phyloP scores from a whole-genome alignment of 2,329 filamentous ascomycete genomes.

The Davidsoniella virescens region DNA sequence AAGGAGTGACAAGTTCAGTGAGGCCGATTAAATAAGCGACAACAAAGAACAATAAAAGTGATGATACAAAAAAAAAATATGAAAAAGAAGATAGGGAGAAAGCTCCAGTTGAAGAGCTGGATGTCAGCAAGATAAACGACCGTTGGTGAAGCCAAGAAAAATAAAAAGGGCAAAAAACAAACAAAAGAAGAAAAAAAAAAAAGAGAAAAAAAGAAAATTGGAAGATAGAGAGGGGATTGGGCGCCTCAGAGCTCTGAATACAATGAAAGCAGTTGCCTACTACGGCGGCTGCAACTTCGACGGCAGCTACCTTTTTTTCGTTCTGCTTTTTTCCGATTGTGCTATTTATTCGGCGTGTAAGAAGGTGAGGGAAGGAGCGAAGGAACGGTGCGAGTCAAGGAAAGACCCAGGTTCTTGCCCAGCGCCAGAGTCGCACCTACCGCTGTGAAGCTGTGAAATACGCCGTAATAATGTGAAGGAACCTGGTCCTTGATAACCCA shows the following conservation, averaged over 20 bases:
- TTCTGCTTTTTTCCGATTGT: too few species aligned
- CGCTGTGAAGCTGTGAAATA: too few species aligned
- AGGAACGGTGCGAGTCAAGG: not conserved
- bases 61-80: not conserved
- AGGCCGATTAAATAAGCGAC: not conserved
- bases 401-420: too few species aligned
- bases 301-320: too few species aligned
- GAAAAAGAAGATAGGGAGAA: conserved; percentile 13
- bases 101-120: conserved; percentile 14
- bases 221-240: not conserved
- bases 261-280: not conserved
- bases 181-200: conserved; percentile 4
- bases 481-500: too few species aligned
- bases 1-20: not conserved
- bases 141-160: conserved; percentile 4
- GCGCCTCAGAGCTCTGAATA: not conserved
- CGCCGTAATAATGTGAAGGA: too few species aligned
- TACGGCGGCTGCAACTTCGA: too few species aligned
- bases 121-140: conserved; percentile 16
- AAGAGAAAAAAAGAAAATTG: conserved; percentile 1
- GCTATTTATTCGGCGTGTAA: too few species aligned
- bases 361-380: not conserved
- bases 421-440: too few species aligned
- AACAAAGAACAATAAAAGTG: not conserved
- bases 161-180: conserved; percentile 6